Evolutionary conservation across 1,284 basidiomycete genomes (phyloP).

Genomic region (Cryptococcus floricola): DNA sequence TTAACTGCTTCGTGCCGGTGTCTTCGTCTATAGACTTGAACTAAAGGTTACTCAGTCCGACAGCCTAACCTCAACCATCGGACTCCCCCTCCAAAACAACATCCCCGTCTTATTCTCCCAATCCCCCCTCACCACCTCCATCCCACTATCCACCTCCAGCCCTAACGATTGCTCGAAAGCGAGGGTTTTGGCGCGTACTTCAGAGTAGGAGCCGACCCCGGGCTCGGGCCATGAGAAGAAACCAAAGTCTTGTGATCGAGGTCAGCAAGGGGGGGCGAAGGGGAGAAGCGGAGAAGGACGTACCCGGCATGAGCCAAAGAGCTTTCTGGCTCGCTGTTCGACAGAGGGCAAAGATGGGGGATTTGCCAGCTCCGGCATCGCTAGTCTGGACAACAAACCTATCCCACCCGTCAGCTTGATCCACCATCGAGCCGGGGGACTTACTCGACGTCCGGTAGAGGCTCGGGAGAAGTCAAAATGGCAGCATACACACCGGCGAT

Average conservation of each 20-base stretch:
- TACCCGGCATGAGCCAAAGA: constrained; percentile 44
- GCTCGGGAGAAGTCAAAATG: constrained; percentile 33
- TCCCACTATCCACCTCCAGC: constrained; percentile 2
- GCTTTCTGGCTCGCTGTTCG: constrained; percentile 25
- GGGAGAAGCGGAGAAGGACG: background rate
- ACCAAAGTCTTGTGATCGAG: constrained; percentile 31
- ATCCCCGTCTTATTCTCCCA: constrained; percentile 40
- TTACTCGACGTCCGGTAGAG: constrained; percentile 43
- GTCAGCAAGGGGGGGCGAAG: background rate
- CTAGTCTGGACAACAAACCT: constrained; percentile 39
- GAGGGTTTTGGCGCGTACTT: constrained; percentile 33
- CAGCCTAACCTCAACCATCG: constrained; percentile 39
- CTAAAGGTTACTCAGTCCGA: too few relatives aligned
- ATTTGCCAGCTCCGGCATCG: constrained; percentile 30
- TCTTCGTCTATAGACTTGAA: too few relatives aligned
- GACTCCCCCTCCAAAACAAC: constrained; percentile 42
- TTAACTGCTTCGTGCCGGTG: too few relatives aligned
- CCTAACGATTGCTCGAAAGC: constrained; percentile 24
- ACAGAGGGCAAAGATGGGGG: constrained; percentile 26
- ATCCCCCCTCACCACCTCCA: constrained; percentile 6
- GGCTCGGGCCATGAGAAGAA: constrained; percentile 47
- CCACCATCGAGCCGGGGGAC: background rate
- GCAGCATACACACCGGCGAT: too few relatives aligned
- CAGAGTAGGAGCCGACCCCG: constrained; percentile 32
- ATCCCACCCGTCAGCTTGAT: background rate